A percentile compares a stretch with the other conserved stretches of the same genome.
These are phyloP conservation scores for Apiospora saccharicola DNA, from an alignment of 2,329 filamentous ascomycete species.

Conservation along the genomic window DNA sequence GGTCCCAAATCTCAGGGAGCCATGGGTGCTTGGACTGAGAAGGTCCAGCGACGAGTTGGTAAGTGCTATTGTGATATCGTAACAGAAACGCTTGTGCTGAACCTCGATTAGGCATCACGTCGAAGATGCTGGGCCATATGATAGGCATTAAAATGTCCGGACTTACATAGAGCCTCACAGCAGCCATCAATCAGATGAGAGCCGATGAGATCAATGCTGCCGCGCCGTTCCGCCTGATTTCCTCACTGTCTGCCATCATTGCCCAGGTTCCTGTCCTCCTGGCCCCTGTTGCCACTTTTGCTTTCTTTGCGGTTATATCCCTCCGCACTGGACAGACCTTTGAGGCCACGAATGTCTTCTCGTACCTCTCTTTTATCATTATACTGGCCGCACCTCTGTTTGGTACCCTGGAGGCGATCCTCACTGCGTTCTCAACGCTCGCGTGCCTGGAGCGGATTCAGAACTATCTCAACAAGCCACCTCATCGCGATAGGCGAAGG, in stretches of 20 bases:
- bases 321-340: constrained; percentile 37
- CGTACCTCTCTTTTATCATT: constrained; percentile 47
- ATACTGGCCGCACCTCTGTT: constrained; percentile 46
- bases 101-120: constrained; percentile 26
- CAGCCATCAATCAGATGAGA: constrained; percentile 30
- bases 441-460: constrained; percentile 49
- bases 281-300: constrained; percentile 48
- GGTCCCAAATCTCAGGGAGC: constrained; percentile 30
- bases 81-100: neutral
- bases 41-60: constrained; percentile 26
- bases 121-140: constrained; percentile 43
- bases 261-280: constrained; percentile 43
- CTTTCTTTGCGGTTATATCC: constrained; percentile 32
- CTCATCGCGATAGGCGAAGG: constrained; percentile 30
- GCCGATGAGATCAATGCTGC: constrained; percentile 43
- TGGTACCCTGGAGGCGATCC: constrained; percentile 45
- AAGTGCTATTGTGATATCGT: neutral
- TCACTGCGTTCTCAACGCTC: constrained; percentile 45
- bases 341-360: constrained; percentile 45
- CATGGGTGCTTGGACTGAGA: constrained; percentile 18
- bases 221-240: constrained; percentile 43
- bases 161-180: constrained; percentile 36
- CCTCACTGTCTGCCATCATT: constrained; percentile 45
- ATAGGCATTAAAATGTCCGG: constrained; percentile 48
- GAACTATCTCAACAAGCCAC: constrained; percentile 37